Evolutionary conservation across 2,329 filamentous ascomycete species (phyloP).

Genomic region (Ceratocystis smalleyi): DNA sequence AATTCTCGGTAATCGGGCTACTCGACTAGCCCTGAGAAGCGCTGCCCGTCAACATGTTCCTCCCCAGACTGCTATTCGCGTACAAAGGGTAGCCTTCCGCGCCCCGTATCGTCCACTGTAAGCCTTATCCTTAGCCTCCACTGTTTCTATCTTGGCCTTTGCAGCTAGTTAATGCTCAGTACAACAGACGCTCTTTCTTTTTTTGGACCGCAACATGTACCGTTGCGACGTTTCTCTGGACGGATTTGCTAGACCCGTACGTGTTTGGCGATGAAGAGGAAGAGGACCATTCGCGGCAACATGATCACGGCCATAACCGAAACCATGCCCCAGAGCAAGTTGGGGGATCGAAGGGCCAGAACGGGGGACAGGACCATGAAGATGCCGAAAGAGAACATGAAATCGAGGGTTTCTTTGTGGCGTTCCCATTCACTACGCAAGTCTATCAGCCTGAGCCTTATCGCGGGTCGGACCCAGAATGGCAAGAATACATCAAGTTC

Average conservation of each 20-base stretch:
- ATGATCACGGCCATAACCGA: not conserved
- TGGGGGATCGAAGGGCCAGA: conserved; percentile 29
- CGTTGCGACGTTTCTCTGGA: conserved; percentile 10
- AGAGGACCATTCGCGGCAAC: not conserved
- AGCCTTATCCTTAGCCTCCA: not conserved
- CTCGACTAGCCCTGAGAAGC: conserved; percentile 14
- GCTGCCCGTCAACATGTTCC: conserved; percentile 13
- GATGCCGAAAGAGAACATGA: conserved; percentile 29
- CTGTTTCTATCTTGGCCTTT: not conserved
- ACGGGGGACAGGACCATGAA: conserved; percentile 23
- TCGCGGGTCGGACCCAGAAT: conserved; percentile 45
- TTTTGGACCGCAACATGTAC: not conserved
- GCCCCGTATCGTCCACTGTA: conserved; percentile 14
- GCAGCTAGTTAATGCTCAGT: not conserved
- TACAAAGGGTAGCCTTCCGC: conserved; percentile 14
- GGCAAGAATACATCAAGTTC: conserved; percentile 44
- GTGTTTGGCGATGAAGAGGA: conserved; percentile 15
- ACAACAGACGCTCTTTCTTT: conserved; percentile 9
- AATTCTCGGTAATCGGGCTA: conserved; percentile 11
- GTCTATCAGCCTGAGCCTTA: conserved; percentile 36
- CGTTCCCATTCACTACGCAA: conserved; percentile 44
- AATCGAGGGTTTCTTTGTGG: conserved; percentile 39
- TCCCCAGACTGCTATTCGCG: conserved; percentile 13
- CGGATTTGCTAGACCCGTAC: conserved; percentile 13
- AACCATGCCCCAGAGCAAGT: not conserved